phyloP scores from a whole-genome alignment of 495 filamentous ascomycete genomes.

The Aspergillus sparsus region DNA sequence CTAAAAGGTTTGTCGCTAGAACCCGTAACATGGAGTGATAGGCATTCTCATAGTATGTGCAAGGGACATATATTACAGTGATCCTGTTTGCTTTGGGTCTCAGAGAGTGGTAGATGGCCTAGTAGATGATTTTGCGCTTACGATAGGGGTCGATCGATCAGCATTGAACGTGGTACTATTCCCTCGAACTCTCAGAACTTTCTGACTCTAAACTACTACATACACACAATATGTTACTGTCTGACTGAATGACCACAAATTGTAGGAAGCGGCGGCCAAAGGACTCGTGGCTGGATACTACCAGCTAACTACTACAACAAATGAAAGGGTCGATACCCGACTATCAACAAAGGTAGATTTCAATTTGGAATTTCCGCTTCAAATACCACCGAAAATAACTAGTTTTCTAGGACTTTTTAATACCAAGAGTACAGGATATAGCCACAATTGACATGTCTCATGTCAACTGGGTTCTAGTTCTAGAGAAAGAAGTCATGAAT shows the following conservation, averaged over 20 bases:
- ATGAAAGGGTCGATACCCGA: slow-evolving; percentile 27
- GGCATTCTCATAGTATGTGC: no score
- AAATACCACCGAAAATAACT: not conserved
- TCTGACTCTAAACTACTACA: not conserved
- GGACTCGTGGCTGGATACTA: slow-evolving; percentile 65
- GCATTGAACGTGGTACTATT: slow-evolving; percentile 40
- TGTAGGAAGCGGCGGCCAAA: slow-evolving; percentile 63
- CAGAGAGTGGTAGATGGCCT: slow-evolving; percentile 75
- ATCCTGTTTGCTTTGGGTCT: slow-evolving; percentile 74
- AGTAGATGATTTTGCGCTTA: slow-evolving; percentile 83
- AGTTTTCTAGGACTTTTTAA: slow-evolving; percentile 59
- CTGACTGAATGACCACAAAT: not conserved
- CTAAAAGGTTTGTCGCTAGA: slow-evolving; percentile 63
- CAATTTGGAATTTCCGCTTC: not conserved
- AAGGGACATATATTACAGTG: slow-evolving; percentile 90
- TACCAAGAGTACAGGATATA: slow-evolving; percentile 61
- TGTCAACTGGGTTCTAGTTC: slow-evolving; percentile 72
- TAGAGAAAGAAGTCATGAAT: slow-evolving; percentile 81
- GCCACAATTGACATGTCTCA: slow-evolving; percentile 53
- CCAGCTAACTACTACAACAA: slow-evolving; percentile 33
- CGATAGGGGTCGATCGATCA: slow-evolving; percentile 48
- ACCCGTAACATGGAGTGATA: no score
- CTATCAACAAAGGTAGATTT: slow-evolving; percentile 19
- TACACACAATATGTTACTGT: not conserved
- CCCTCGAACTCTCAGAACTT: not conserved